Conservation (phyloP, 306 rosid genomes). For the Glycine tomentella region DNA sequence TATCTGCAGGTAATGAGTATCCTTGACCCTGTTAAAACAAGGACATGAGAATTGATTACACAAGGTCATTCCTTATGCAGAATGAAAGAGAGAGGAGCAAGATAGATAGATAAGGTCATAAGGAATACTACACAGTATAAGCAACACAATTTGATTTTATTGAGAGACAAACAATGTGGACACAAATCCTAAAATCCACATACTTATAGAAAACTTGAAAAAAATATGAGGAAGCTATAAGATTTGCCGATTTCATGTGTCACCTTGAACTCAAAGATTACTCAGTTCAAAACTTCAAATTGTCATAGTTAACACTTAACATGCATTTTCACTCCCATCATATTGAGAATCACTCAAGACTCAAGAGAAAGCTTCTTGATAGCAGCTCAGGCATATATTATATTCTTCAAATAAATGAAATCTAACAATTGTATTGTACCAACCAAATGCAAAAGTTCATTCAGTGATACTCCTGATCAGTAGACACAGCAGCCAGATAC, state of each 20-base stretch:
- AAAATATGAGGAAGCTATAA: not conserved
- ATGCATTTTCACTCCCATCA: not conserved
- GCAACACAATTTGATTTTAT: slow-evolving; percentile 1
- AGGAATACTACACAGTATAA: slow-evolving; percentile 13
- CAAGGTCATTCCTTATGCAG: not conserved
- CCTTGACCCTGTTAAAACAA: slow-evolving; percentile 82
- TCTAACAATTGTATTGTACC: not conserved
- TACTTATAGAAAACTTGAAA: not conserved
- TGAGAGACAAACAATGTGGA: not conserved
- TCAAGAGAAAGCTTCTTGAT: not conserved
- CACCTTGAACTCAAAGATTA: not conserved
- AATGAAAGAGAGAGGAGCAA: slow-evolving; percentile 24
- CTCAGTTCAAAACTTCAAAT: not conserved
- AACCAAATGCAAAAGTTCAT: not conserved
- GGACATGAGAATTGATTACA: slow-evolving; percentile 5
- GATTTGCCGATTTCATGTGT: not conserved
- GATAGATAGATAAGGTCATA: not conserved
- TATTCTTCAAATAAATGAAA: not conserved
- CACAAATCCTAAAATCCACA: slow-evolving; percentile 18
- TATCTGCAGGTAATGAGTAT: slow-evolving; percentile 90
- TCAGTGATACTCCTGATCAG: not conserved
- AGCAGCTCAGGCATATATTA: not conserved
- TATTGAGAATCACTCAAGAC: slow-evolving; percentile 5
- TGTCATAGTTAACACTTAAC: too few species aligned
- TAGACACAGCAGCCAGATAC: not conserved